These are phyloP conservation scores for Bryum argenteum DNA, from an alignment of 225 moss, liverwort and hornwort species.

Conservation along the genomic window DNA sequence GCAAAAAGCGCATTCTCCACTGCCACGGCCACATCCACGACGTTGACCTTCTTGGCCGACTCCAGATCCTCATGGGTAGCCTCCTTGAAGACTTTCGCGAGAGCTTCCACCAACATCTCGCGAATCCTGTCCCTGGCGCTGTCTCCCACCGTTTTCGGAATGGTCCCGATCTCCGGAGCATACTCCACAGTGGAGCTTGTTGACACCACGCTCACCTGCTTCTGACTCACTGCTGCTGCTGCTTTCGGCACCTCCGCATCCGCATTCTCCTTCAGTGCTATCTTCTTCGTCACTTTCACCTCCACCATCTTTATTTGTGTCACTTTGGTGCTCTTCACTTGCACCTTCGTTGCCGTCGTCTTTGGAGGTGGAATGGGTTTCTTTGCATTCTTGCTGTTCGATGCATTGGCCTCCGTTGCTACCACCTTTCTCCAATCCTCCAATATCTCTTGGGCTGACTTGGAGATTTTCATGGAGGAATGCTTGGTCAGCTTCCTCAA, in stretches of 20 bases:
- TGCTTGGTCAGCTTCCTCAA: slow-evolving; percentile 86
- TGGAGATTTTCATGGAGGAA: slow-evolving; percentile 55
- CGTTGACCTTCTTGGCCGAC: slow-evolving; percentile 30
- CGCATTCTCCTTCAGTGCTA: background rate
- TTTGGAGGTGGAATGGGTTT: slow-evolving; percentile 19
- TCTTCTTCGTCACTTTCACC: slow-evolving; percentile 13
- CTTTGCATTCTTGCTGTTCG: slow-evolving; percentile 40
- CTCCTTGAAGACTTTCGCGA: slow-evolving; percentile 64
- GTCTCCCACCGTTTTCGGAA: slow-evolving; percentile 68
- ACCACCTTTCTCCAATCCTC: slow-evolving; percentile 76
- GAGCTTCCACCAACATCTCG: slow-evolving; percentile 66
- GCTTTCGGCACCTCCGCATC: background rate
- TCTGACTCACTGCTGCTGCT: background rate
- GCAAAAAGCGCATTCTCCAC: slow-evolving; percentile 68
- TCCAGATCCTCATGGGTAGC: slow-evolving; percentile 38
- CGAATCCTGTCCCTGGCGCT: slow-evolving; percentile 62
- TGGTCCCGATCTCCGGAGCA: slow-evolving; percentile 31
- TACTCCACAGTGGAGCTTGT: background rate
- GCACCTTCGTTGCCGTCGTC: background rate
- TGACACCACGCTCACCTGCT: background rate
- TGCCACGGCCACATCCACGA: slow-evolving; percentile 55
- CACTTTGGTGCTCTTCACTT: slow-evolving; percentile 28
- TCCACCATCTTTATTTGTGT: slow-evolving; percentile 28
- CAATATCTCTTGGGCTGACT: slow-evolving; percentile 65
- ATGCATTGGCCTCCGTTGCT: slow-evolving; percentile 55